Conservation (phyloP, 176 grass and related monocot species). For the Avena sativa region DNA sequence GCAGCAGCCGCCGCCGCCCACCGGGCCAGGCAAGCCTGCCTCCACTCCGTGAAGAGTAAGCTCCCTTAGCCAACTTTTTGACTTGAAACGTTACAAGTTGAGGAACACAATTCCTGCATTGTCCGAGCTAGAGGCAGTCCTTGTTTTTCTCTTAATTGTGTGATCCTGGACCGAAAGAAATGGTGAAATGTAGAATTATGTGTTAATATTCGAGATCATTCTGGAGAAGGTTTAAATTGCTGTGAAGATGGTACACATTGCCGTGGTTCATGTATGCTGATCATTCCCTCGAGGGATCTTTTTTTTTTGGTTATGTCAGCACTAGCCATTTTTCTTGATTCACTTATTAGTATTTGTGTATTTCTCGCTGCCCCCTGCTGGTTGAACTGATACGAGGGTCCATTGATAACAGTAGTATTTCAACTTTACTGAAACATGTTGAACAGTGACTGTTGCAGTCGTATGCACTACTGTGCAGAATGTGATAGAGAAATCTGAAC, state of each 20-base stretch:
- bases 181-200: background rate
- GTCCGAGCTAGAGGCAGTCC: constrained; percentile 1
- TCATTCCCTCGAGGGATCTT: constrained; percentile 36
- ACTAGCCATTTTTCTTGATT: background rate
- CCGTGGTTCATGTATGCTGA: constrained; percentile 31
- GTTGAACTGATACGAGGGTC: background rate
- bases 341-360: background rate
- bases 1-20: background rate
- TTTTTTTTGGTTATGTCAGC: background rate
- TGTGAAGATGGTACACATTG: no score
- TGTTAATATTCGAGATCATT: constrained; percentile 30
- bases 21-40: constrained; percentile 12
- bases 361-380: constrained; percentile 11
- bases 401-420: background rate
- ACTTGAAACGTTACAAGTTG: background rate
- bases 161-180: constrained; percentile 34
- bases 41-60: constrained; percentile 45
- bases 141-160: constrained; percentile 1
- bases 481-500: constrained; percentile 44
- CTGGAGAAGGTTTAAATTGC: constrained; percentile 22
- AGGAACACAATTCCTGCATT: background rate
- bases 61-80: constrained; percentile 15
- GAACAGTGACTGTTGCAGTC: background rate
- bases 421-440: background rate
- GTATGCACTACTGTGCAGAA: background rate